Conservation (phyloP, 116 monocot species). For the Zostera marina region DNA sequence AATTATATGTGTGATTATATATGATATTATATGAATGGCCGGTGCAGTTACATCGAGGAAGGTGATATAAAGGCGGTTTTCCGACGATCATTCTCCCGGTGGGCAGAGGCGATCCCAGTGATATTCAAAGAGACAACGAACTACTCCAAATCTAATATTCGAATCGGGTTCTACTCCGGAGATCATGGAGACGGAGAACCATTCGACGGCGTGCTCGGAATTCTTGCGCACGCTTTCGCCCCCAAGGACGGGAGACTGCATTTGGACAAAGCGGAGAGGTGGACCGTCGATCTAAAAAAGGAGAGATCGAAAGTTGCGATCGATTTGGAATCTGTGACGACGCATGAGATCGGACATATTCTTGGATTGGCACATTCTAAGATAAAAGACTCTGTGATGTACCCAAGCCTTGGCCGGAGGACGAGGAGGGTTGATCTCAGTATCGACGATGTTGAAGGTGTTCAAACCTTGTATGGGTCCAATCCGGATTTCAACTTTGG, state of each 20-base stretch:
- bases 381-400: slow-evolving; percentile 66
- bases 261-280: slow-evolving; percentile 4
- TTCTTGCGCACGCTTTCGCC: not conserved
- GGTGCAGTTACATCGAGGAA: not conserved
- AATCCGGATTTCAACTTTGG: slow-evolving; percentile 59
- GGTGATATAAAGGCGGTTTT: not conserved
- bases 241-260: not conserved
- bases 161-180: not conserved
- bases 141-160: not conserved
- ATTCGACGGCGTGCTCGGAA: not conserved
- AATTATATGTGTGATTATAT: no score
- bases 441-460: slow-evolving; percentile 63
- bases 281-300: slow-evolving; percentile 53
- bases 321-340: slow-evolving; percentile 82
- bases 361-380: slow-evolving; percentile 68
- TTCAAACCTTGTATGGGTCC: slow-evolving; percentile 72
- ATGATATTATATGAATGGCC: no score
- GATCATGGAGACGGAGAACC: not conserved
- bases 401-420: slow-evolving; percentile 65
- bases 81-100: not conserved
- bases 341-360: slow-evolving; percentile 94
- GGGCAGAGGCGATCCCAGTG: not conserved
- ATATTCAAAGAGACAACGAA: not conserved
- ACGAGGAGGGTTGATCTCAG: slow-evolving; percentile 48
- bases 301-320: slow-evolving; percentile 37